Conservation (phyloP, 371 early-diverging fungal genomes). For the Circinella minor region DNA sequence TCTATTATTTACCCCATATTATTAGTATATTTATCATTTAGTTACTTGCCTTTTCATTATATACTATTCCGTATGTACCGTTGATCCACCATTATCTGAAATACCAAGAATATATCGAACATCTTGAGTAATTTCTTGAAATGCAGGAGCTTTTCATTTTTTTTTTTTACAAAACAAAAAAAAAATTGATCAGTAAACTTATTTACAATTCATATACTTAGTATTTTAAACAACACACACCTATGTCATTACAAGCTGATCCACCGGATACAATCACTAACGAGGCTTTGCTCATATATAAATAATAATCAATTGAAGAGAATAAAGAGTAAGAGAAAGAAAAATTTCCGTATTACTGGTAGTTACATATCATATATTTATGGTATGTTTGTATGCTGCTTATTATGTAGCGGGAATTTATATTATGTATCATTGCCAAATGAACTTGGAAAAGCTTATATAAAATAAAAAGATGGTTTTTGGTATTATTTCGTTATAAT, state of each 20-base stretch:
- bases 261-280: slow-evolving; percentile 69
- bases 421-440: no score
- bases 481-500: no score
- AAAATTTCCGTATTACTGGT: no score
- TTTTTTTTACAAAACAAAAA: background rate
- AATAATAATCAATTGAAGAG: no score
- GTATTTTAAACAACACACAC: slow-evolving; percentile 16
- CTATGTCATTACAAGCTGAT: slow-evolving; percentile 64
- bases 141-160: slow-evolving; percentile 22
- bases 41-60: background rate
- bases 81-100: slow-evolving; percentile 64
- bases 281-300: slow-evolving; percentile 1
- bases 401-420: no score
- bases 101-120: slow-evolving; percentile 63
- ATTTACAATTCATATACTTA: no score
- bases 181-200: no score
- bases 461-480: no score
- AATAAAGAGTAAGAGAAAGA: no score
- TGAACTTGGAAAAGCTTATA: no score
- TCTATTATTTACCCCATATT: slow-evolving; percentile 13
- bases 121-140: slow-evolving; percentile 60
- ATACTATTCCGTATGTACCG: slow-evolving; percentile 23
- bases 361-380: no score
- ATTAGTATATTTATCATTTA: background rate
- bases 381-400: no score